A percentile compares a stretch with the other conserved stretches of the same genome.
Conservation (phyloP, 2,329 filamentous ascomycete species). For the Pyricularia pennisetigena region DNA sequence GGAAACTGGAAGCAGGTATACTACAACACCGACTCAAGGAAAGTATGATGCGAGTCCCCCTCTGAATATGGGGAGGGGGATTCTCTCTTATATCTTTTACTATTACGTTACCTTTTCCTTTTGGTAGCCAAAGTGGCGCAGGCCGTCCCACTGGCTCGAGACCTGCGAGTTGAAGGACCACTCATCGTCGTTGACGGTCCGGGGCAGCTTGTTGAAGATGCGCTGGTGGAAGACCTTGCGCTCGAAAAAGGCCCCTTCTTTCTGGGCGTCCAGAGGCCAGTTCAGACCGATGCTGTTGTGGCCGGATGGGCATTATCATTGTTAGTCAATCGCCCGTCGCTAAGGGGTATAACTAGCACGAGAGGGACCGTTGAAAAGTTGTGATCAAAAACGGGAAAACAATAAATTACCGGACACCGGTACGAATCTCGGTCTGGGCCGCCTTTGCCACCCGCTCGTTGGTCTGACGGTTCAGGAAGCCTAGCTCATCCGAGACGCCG, state of each 20-base stretch:
- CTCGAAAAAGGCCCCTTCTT: slow-evolving; percentile 41
- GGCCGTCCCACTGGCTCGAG: slow-evolving; percentile 48
- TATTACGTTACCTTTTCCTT: slow-evolving; percentile 18
- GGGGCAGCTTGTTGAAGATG: slow-evolving; percentile 29
- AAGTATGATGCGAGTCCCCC: neutral
- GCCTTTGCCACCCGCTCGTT: slow-evolving; percentile 40
- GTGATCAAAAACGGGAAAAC: too few relatives aligned
- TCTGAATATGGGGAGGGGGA: neutral
- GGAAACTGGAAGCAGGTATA: neutral
- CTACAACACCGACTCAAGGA: neutral
- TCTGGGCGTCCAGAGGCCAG: slow-evolving; percentile 46
- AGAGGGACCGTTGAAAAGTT: too few relatives aligned
- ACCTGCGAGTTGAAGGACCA: slow-evolving; percentile 50
- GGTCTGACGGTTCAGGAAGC: slow-evolving; percentile 51
- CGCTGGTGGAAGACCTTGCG: slow-evolving; percentile 38
- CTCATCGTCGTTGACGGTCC: slow-evolving; percentile 49
- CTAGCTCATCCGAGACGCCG: slow-evolving; percentile 46
- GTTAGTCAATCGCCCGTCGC: too few relatives aligned
- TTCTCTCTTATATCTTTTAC: neutral
- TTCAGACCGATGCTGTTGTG: slow-evolving; percentile 46
- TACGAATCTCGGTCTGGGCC: slow-evolving; percentile 40
- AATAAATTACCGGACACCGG: slow-evolving; percentile 32
- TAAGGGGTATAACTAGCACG: too few relatives aligned
- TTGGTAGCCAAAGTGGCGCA: slow-evolving; percentile 40
- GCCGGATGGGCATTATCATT: too few relatives aligned